A percentile compares a stretch with the other conserved stretches of the same genome.
Evolutionary conservation across 139 green algal genomes (phyloP).

Genomic region (Coccomyxa sp.): DNA sequence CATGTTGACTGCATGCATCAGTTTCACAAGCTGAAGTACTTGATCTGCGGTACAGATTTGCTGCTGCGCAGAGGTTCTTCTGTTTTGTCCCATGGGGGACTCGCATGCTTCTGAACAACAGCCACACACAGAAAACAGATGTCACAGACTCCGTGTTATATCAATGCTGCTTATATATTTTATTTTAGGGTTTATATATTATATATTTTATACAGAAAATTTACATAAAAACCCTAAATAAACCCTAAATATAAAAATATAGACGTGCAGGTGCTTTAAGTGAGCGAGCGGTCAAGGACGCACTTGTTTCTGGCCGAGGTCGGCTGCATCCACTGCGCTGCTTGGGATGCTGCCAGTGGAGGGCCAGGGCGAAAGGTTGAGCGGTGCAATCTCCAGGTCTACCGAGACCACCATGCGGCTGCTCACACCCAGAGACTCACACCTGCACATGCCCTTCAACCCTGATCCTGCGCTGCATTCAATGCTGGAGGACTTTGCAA

Average conservation of each 20-base stretch:
- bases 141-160: no score
- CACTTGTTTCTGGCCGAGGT: neutral
- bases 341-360: neutral
- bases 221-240: no score
- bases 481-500: neutral
- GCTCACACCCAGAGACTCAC: neutral
- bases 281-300: no score
- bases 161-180: no score
- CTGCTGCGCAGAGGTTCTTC: neutral
- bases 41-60: no score
- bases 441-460: neutral
- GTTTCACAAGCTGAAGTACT: no score
- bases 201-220: no score
- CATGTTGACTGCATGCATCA: neutral
- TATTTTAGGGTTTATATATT: no score
- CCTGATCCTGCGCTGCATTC: neutral
- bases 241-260: neutral
- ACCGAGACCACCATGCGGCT: neutral
- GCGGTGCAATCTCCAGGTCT: neutral
- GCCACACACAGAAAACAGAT: no score
- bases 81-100: neutral
- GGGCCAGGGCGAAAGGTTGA: conserved; percentile 3
- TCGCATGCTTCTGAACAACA: neutral
- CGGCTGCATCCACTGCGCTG: neutral
- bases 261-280: neutral